Evolutionary conservation across 768 basidiomycete genomes (phyloP), one percentile per base, ranked within the genome.

Genomic region (Butyriboletus loyo): DNA sequence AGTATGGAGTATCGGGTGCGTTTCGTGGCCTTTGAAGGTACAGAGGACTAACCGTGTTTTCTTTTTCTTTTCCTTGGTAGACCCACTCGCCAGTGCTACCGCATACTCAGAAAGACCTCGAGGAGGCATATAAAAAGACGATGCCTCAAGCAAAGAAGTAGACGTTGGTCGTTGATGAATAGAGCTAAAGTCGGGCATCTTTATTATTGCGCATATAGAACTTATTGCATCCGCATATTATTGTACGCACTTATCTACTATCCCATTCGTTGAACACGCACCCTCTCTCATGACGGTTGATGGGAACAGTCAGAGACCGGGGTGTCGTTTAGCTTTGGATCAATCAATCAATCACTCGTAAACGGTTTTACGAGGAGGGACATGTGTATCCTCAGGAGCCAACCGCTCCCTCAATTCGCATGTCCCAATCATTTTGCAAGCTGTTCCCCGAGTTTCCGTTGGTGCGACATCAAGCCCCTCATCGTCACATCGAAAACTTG

Each of bases 101-200:
- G 5, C 83, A 87, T 61, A 71, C 93, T 17, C 96, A 98, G 72
- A 85, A 82, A 66, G 95, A 97, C 50, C 82, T 97, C 55, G 85
- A 89, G 66, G 92, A 91, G 30, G 89, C 85, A 14, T 88, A 93
- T 67, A 83, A 83, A 69, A 92, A 91, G 79, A 84, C 86, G 40
- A 70, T 87, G 46, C 80, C 83, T 36, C 77, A 80, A 53, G 69
- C 76, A 39, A 89, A 87, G 77, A 87, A 88, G 74, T 89, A 87
- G 75, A 69, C 17, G 22, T n/a, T n/a, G 38, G n/a, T 40, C 50
- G 28, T 27, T 14, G 14, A 11, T 5, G 31, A 30, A 11, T 40
- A 46, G 36, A 49, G 22, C 25, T 49, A 19, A 49, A 40, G 22
- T 24, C 25, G 22, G 27, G 46, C 35, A 58, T 41, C 37, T 35